A percentile compares a stretch with the other conserved stretches of the same genome.
Evolutionary conservation across 345 rosid species (phyloP).

Genomic region (Cardamine resedifolia): DNA sequence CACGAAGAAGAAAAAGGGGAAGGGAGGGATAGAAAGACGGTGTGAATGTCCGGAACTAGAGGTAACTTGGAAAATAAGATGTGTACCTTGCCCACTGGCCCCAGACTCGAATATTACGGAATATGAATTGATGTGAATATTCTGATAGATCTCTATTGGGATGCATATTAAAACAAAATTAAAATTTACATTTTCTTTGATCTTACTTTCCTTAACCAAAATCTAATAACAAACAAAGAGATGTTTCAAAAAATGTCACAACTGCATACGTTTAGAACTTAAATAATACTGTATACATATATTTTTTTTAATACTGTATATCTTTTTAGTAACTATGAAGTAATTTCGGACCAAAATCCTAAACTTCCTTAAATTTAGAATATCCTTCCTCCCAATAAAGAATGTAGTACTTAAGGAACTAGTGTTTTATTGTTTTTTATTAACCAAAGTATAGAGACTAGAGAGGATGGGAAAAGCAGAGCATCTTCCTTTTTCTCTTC

Average conservation of each 20-base stretch:
- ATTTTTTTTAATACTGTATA: no score
- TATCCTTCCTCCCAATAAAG: no score
- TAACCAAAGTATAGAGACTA: no score
- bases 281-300: no score
- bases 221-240: background rate
- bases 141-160: background rate
- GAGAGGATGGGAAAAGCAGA: background rate
- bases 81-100: constrained; percentile 22
- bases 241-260: background rate
- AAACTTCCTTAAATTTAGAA: no score
- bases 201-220: background rate
- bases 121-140: constrained; percentile 9
- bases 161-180: background rate
- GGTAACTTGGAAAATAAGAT: constrained; percentile 32
- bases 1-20: background rate
- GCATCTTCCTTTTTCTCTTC: background rate
- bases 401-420: no score
- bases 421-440: no score
- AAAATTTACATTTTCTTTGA: background rate
- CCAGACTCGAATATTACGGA: constrained; percentile 3
- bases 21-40: background rate
- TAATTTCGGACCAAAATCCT: no score
- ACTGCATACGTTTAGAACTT: background rate
- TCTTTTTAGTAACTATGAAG: no score
- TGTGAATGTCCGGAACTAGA: constrained; percentile 34